phyloP scores from a whole-genome alignment of 371 early-diverging fungal genomes.

The Haplosporangium sp. region DNA sequence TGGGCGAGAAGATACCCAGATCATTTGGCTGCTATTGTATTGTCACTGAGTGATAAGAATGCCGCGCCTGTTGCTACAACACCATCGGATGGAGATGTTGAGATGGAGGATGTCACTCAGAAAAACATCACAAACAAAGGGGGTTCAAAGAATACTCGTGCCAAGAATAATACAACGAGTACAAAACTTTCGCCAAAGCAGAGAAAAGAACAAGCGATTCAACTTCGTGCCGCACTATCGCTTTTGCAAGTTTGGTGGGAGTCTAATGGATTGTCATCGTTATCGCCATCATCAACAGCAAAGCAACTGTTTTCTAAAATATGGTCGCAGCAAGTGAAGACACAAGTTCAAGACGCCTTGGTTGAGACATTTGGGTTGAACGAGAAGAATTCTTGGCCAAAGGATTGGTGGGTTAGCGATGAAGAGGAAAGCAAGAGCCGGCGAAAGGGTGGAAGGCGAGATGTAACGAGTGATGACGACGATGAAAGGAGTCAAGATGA shows the following conservation, averaged over 20 bases:
- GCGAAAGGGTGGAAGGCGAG: constrained; percentile 12
- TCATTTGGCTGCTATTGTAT: constrained; percentile 24
- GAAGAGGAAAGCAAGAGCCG: constrained; percentile 15
- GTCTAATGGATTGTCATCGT: neutral
- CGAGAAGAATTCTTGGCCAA: constrained; percentile 38
- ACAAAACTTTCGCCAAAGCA: constrained; percentile 36
- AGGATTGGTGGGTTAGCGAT: constrained; percentile 37
- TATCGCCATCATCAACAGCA: neutral
- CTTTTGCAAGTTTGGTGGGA: constrained; percentile 37
- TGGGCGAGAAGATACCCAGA: constrained; percentile 42
- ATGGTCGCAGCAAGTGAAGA: constrained; percentile 34
- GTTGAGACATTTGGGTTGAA: constrained; percentile 27
- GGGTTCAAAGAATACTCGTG: constrained; percentile 12
- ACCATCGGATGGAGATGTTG: constrained; percentile 11
- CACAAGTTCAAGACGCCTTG: constrained; percentile 32
- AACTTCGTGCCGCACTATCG: constrained; percentile 20
- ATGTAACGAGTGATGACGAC: neutral
- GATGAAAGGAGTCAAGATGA: constrained; percentile 13
- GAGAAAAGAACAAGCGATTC: constrained; percentile 41
- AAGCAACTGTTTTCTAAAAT: constrained; percentile 18
- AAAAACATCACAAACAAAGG: constrained; percentile 4
- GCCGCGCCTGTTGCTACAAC: constrained; percentile 20
- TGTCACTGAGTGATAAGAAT: constrained; percentile 40
- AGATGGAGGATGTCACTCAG: constrained; percentile 21
- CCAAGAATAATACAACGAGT: constrained; percentile 5